Base-by-base conservation (phyloP, 371 early-diverging fungal genomes). In the Mortierella sp. region DNA sequence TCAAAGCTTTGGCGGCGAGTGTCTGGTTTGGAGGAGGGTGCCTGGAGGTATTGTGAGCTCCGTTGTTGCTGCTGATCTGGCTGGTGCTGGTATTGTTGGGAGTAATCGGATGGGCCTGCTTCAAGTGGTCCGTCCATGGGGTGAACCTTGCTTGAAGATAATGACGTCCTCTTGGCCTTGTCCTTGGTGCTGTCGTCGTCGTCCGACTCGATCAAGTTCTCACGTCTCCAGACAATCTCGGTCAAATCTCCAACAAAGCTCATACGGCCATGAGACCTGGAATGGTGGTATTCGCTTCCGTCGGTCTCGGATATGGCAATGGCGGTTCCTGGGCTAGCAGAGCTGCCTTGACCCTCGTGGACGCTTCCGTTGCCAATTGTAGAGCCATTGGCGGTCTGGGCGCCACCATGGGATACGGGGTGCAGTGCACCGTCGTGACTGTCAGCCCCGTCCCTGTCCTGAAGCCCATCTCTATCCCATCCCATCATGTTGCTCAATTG, bases 171-270 rank as follows among this genome's bases (percentile, higher is more conserved):
- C 55, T 35, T 73, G n/a, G 56, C 27, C 70, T 84, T 72, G 4
- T 60, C 24, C 38, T 58, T 27, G 16, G 68, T 41, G 68, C 68
- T 68, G 21, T 74, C 82, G 18, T 74, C 79, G 5, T 86, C 73
- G 1, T 73, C 82, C 3, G 71, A 75, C 56, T 86, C 86, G 65
- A 86, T 86, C 46, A 82, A 60, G 72, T 72, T 72, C 68, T 79
- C 80, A 3, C 86, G 82, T 70, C 86, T 82, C 86, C 86, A 86
- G 48, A 86, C 86, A 77, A 86, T 86, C 54, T 79, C 80, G n/a
- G 86, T 86, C 79, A 82, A 49, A 46, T 86, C 86, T 12, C 86
- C 86, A 12, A 70, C 76, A 11, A 80, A 86, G 48, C 82, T 82
- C 46, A 24, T 68, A 8, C 75, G 77, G 24, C 76, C 79, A 21